Evolutionary conservation across 2,329 filamentous ascomycete species (phyloP), one percentile per base, ranked within the genome.

Genomic region (Xylariaceae sp.): DNA sequence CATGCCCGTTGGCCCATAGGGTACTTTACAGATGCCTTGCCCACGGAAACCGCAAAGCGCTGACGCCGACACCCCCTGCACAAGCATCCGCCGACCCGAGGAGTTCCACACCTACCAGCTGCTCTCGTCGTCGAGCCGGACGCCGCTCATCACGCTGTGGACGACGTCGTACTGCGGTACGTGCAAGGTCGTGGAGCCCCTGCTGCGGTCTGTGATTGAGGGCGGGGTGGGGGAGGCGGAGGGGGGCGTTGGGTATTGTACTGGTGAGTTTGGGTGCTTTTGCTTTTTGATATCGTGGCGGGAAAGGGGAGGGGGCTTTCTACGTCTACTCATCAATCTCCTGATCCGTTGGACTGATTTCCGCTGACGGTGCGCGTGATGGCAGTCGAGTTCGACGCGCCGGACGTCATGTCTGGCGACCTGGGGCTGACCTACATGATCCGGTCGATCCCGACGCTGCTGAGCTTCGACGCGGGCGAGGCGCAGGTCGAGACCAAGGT

Each of bases 121-220:
- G n/a, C 64, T 78, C 38, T 76, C 74, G 3, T 69, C 73, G 2
- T 74, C 75, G 4, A 65, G 75, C 4, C 67, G 72, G 33, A 70
- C 62, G 3, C 78, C 78, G 2, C 70, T 81, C n/a, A 55, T 82
- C 41, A 80, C 77, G 2, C 63, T 81, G 31, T 83, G 78, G 78
- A 79, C 76, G 0, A 69, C 78, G 1, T 74, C 74, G 7, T 81
- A 71, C 64, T 81, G 78, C 57, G 61, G 69, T 4, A 73, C 75
- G 13, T 81, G 78, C 59, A 67, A 65, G 34, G 57, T 61, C 24
- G 66, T 81, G 18, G 62, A 64, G 4, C 78, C 78, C 3, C 58
- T 79, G 9, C 38, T 81, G 4, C 56, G 56, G 11, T 63, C 67
- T 9, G 65, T 81, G 24, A 32, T 82, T 34, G 65, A 69, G 51